Evolutionary conservation across 768 basidiomycete genomes (phyloP).

Genomic region (Lactifluus pinguis): DNA sequence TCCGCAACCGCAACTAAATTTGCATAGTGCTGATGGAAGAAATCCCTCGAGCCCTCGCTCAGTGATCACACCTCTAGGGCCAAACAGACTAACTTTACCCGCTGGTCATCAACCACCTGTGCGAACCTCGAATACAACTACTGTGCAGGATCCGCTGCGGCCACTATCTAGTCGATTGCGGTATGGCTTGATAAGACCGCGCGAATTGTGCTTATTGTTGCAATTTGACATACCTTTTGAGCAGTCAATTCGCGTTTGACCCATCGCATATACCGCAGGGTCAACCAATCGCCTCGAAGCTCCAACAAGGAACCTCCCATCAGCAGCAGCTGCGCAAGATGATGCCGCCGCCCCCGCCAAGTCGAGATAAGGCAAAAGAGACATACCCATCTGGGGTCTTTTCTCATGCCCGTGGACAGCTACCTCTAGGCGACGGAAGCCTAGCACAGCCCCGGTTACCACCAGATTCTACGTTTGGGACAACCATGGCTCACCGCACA

Average conservation of each 20-base stretch:
- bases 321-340: slow-evolving; percentile 20
- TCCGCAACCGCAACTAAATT: not conserved
- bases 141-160: slow-evolving; percentile 18
- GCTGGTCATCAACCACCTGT: slow-evolving; percentile 47
- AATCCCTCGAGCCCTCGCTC: slow-evolving; percentile 53
- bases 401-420: not conserved
- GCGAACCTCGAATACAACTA: slow-evolving; percentile 16
- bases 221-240: not conserved
- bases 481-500: not conserved
- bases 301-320: slow-evolving; percentile 21
- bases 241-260: slow-evolving; percentile 61
- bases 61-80: slow-evolving; percentile 44
- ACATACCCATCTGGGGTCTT: not conserved
- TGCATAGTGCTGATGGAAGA: not conserved
- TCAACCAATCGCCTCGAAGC: slow-evolving; percentile 26
- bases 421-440: not conserved
- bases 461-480: not conserved
- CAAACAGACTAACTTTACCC: slow-evolving; percentile 59
- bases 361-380: slow-evolving; percentile 10
- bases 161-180: slow-evolving; percentile 46
- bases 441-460: not conserved
- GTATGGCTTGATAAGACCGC: slow-evolving; percentile 27
- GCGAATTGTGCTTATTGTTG: not conserved
- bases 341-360: slow-evolving; percentile 24
- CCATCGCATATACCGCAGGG: slow-evolving; percentile 38